Percentiles rank a stretch among this genome's conserved stretches.
phyloP scores from a whole-genome alignment of 176 grass and related monocot species.

The Bolboschoenus planiculmis region DNA sequence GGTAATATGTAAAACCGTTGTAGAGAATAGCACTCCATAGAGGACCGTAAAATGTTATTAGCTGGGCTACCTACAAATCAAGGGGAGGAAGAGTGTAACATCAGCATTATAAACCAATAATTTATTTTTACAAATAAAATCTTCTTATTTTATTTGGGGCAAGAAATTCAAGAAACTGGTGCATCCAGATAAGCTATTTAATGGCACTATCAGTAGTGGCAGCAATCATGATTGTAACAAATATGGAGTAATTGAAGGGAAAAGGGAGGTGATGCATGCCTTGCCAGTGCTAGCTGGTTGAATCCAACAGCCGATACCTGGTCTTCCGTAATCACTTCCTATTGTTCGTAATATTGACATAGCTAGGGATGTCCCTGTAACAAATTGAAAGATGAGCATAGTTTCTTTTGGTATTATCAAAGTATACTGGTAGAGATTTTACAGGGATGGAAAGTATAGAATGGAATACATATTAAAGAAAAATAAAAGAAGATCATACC shows the following conservation, averaged over 20 bases:
- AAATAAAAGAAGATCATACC: conserved; percentile 29
- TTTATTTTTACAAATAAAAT: too few relatives aligned
- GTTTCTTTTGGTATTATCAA: too few relatives aligned
- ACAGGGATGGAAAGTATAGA: neutral
- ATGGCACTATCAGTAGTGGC: neutral
- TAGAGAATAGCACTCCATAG: conserved; percentile 97
- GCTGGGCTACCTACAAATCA: conserved; percentile 56
- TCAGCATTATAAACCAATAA: too few relatives aligned
- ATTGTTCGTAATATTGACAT: conserved; percentile 75
- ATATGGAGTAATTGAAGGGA: neutral
- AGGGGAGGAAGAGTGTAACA: neutral
- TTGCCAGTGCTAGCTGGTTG: conserved; percentile 69
- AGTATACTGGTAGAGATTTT: neutral
- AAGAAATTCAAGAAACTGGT: neutral
- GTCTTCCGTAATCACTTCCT: conserved; percentile 65
- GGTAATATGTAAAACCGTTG: conserved; percentile 90
- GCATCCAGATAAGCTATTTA: neutral
- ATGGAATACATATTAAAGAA: neutral
- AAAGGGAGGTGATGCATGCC: conserved; percentile 37
- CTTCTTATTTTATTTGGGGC: neutral
- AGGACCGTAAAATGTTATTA: conserved; percentile 92
- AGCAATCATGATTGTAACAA: neutral
- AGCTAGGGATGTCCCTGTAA: conserved; percentile 69
- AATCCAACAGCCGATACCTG: conserved; percentile 87
- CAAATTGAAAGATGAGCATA: neutral